These are phyloP conservation scores for Saccharomyces uvarum DNA, from an alignment of 1,139 yeast species.

Conservation along the genomic window DNA sequence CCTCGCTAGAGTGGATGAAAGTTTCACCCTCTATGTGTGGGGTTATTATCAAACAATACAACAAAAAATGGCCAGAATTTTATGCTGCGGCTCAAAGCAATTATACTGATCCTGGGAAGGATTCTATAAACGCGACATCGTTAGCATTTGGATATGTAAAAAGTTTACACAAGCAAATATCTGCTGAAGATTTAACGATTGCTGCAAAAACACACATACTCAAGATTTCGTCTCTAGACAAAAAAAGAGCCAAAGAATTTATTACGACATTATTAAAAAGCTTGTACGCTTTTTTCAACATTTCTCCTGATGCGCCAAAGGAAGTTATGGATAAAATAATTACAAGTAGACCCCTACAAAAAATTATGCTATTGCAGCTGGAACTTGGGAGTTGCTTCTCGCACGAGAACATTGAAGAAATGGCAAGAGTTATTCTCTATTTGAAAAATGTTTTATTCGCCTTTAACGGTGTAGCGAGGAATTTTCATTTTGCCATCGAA, in stretches of 20 bases:
- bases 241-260: constrained; percentile 25
- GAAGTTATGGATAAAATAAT: constrained; percentile 32
- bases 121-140: constrained; percentile 27
- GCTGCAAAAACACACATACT: constrained; percentile 29
- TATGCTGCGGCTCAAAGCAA: constrained; percentile 15
- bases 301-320: constrained; percentile 31
- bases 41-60: constrained; percentile 20
- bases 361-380: constrained; percentile 29
- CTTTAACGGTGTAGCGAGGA: constrained; percentile 32
- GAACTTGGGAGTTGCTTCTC: constrained; percentile 29
- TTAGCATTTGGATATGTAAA: constrained; percentile 32
- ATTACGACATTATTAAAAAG: constrained; percentile 25
- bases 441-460: constrained; percentile 32
- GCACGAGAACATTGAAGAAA: constrained; percentile 24
- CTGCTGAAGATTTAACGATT: constrained; percentile 31
- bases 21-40: constrained; percentile 31
- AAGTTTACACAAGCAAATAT: constrained; percentile 30
- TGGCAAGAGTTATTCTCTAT: constrained; percentile 30
- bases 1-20: constrained; percentile 26
- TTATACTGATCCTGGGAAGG: constrained; percentile 15
- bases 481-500: constrained; percentile 31
- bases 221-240: constrained; percentile 18
- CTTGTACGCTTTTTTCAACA: constrained; percentile 30
- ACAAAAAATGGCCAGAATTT: constrained; percentile 18
- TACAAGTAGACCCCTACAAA: constrained; percentile 33